phyloP scores from a whole-genome alignment of 2,329 filamentous ascomycete genomes.

The Phaeosphaeria sp. region DNA sequence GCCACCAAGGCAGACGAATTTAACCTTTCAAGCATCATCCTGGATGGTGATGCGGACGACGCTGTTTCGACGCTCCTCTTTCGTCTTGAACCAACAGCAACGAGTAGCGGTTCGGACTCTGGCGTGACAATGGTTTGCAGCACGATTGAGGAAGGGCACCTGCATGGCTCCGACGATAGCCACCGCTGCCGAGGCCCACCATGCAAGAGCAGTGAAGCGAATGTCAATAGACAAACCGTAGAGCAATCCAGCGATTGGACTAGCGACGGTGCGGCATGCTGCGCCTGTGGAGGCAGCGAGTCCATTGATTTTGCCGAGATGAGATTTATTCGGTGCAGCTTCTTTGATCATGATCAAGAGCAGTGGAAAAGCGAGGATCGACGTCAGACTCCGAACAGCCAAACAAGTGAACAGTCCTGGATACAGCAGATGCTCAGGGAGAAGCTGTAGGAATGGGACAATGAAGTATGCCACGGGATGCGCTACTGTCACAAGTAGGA shows the following conservation, averaged over 20 bases:
- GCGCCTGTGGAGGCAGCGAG: slow-evolving; percentile 75
- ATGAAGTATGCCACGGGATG: slow-evolving; percentile 73
- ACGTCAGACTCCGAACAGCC: slow-evolving; percentile 69
- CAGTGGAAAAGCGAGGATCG: slow-evolving; percentile 72
- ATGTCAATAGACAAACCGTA: slow-evolving; percentile 67
- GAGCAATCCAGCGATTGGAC: slow-evolving; percentile 70
- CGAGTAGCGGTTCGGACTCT: slow-evolving; percentile 31
- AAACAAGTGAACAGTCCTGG: slow-evolving; percentile 71
- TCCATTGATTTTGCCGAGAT: slow-evolving; percentile 74
- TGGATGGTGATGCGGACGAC: slow-evolving; percentile 37
- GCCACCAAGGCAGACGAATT: neutral
- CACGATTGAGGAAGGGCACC: slow-evolving; percentile 61
- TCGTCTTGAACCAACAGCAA: slow-evolving; percentile 21
- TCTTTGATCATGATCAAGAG: slow-evolving; percentile 76
- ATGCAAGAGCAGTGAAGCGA: slow-evolving; percentile 66
- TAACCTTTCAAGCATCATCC: slow-evolving; percentile 3
- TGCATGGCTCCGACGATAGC: slow-evolving; percentile 64
- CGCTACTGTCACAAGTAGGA: slow-evolving; percentile 68
- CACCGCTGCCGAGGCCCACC: slow-evolving; percentile 65
- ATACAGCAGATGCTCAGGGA: slow-evolving; percentile 62
- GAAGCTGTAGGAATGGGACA: slow-evolving; percentile 69
- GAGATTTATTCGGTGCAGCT: slow-evolving; percentile 66
- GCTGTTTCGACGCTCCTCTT: slow-evolving; percentile 20
- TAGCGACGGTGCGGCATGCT: slow-evolving; percentile 71
- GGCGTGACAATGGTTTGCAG: slow-evolving; percentile 46